Percentiles rank a stretch among this genome's conserved stretches.
Conservation (phyloP, 169 alveolate genomes). For the Plasmodium vivax region DNA sequence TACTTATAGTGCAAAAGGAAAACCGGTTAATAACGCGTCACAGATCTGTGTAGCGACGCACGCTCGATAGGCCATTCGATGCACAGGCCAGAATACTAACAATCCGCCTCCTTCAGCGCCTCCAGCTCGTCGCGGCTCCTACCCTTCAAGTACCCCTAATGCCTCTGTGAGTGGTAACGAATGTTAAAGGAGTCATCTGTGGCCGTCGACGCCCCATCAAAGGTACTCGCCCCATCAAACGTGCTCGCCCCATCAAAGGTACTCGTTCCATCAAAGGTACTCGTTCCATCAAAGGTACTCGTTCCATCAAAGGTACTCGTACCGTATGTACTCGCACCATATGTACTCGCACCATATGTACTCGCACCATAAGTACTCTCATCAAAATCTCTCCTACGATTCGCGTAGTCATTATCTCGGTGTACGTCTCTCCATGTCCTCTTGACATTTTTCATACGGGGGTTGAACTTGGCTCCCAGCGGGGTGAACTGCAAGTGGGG, state of each 20-base stretch:
- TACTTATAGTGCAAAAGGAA: neutral
- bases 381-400: neutral
- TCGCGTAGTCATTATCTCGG: neutral
- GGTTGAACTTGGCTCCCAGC: neutral
- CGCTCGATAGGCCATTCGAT: neutral
- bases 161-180: neutral
- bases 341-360: too few species aligned
- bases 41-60: neutral
- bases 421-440: neutral
- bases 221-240: too few species aligned
- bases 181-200: neutral
- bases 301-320: too few species aligned
- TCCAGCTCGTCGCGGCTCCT: neutral
- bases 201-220: neutral
- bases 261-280: too few species aligned
- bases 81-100: neutral
- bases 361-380: neutral
- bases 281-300: too few species aligned
- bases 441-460: neutral
- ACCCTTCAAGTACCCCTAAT: neutral
- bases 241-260: neutral
- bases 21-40: neutral
- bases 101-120: neutral
- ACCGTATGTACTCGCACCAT: neutral
- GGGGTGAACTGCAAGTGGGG: slow-evolving; percentile 4